Percentiles rank a stretch among this genome's conserved stretches.
phyloP scores from a whole-genome alignment of 139 green algal genomes.

The Nannochloris sp. region DNA sequence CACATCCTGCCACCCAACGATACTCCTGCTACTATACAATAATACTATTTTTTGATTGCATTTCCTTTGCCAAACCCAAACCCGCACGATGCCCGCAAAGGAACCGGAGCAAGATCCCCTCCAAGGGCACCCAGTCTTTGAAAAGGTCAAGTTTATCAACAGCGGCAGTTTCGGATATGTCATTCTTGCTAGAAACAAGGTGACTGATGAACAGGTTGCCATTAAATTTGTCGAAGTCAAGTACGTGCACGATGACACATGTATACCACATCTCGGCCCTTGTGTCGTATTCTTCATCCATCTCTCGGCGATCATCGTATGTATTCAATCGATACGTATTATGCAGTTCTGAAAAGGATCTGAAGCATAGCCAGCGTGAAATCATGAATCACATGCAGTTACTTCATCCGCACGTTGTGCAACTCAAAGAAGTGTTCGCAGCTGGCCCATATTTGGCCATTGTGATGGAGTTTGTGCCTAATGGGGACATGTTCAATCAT shows the following conservation, averaged over 20 bases:
- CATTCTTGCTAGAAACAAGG: constrained; percentile 29
- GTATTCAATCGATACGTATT: not conserved
- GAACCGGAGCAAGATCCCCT: constrained; percentile 17
- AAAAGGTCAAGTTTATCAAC: constrained; percentile 34
- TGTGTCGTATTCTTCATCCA: no score
- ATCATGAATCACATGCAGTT: constrained; percentile 53
- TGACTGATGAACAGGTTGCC: constrained; percentile 35
- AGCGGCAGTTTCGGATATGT: constrained; percentile 50
- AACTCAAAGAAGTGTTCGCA: constrained; percentile 37
- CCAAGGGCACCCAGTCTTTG: constrained; percentile 14
- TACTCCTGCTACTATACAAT: no score
- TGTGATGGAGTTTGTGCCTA: constrained; percentile 73
- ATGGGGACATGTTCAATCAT: constrained; percentile 61
- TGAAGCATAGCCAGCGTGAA: constrained; percentile 36
- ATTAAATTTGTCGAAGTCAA: constrained; percentile 38
- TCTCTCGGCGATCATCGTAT: no score
- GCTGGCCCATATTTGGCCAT: constrained; percentile 51
- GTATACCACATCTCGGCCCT: no score
- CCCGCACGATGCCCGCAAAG: constrained; percentile 5
- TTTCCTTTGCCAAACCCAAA: not conserved
- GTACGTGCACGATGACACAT: not conserved
- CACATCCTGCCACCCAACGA: no score
- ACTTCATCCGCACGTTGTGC: constrained; percentile 51
- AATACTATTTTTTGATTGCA: not conserved
- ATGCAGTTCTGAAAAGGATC: constrained; percentile 20